Evolutionary conservation across 768 basidiomycete genomes (phyloP), one percentile per base, ranked within the genome.

Genomic region (Mycena polygramma): DNA sequence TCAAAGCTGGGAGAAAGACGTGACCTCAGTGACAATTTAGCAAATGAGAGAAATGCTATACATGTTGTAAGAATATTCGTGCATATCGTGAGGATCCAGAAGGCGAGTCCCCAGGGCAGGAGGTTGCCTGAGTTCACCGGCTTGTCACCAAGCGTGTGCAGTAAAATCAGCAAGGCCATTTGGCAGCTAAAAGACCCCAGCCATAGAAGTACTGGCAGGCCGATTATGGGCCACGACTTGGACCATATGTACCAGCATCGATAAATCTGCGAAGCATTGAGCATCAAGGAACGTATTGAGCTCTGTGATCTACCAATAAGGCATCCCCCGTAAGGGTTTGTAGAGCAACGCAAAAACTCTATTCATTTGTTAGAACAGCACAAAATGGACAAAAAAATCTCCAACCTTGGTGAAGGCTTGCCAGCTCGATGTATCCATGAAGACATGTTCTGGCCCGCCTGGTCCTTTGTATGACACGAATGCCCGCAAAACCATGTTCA

Each of bases 241-340:
- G 9, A 10, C 24, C 37, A 64, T 13, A 70, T 9, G 35, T 54
- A 54, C 69, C 69, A 70, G 51, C 69, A 70, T 4, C 69, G 62
- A n/a, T 63, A 70, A n/a, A 70, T 64, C 68, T 69, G 39, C n/a
- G 11, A 68, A 1, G n/a, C 7, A 10, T 2, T 45, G 20, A 24
- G 22, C 20, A 24, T 41, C 19, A 6, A 14, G 41, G 24, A 52
- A 2, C 2, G 30, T 30, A 30, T 30, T 22, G 39, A 9, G 41
- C n/a, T 22, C 30, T 1, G 36, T 6, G 30, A 6, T 30, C 30
- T 30, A 69, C 68, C 55, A 70, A 53, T 36, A 70, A 53, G 13
- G 26, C 49, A 30, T 65, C 69, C 6, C 69, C 69, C 6, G 57
- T 54, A 4, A 70, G 55, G 2, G 63, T n/a, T 37, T 65, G 63